Evolutionary conservation across 2,329 filamentous ascomycete genomes (phyloP).

Genomic region (Diaporthe aspalathi): DNA sequence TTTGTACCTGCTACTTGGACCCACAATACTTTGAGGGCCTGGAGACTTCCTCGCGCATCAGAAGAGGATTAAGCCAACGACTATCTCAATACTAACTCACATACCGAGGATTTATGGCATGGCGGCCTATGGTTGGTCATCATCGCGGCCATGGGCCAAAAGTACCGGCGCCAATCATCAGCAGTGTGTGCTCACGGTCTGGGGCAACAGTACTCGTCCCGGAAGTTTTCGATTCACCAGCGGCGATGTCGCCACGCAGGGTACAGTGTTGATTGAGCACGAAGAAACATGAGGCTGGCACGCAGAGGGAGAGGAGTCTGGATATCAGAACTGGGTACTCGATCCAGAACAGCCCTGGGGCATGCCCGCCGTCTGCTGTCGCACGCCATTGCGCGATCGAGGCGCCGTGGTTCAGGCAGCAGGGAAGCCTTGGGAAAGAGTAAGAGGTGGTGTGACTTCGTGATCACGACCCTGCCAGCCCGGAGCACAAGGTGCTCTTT

Average conservation of each 20-base stretch:
- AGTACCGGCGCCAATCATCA: background rate
- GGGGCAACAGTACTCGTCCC: background rate
- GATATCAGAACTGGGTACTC: background rate
- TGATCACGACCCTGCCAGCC: background rate
- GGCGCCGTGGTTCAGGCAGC: background rate
- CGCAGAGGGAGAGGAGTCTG: background rate
- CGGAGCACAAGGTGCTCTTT: slow-evolving; percentile 12
- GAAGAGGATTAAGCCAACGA: too few relatives aligned
- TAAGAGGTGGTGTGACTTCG: slow-evolving; percentile 14
- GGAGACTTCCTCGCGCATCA: background rate
- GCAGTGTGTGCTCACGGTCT: background rate
- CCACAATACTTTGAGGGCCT: background rate
- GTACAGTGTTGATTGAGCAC: slow-evolving; percentile 6
- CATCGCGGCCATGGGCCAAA: background rate
- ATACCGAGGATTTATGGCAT: background rate
- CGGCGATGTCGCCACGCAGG: slow-evolving; percentile 32
- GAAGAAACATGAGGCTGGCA: background rate
- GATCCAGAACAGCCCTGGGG: background rate
- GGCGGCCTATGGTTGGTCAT: background rate
- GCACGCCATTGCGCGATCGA: slow-evolving; percentile 6
- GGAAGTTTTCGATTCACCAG: background rate
- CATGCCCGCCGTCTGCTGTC: background rate
- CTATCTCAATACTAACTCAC: background rate
- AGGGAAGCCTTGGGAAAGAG: slow-evolving; percentile 14
- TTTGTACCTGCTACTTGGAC: background rate